Base-by-base conservation (phyloP, 352 stramenopile genomes). In the Globisporangium lucens region DNA sequence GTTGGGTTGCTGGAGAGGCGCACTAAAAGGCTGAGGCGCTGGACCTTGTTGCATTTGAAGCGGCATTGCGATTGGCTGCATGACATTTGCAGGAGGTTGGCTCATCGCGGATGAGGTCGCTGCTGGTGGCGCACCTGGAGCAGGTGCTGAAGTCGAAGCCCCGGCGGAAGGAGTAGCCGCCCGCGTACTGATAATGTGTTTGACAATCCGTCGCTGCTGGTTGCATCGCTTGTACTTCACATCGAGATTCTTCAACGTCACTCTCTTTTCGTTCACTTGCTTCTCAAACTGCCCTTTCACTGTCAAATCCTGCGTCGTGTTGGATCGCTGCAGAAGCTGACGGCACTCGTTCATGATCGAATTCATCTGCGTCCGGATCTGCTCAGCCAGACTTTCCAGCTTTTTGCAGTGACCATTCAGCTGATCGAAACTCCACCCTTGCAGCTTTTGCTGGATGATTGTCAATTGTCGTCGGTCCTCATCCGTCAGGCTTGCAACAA, bases 261-360 rank as follows among this genome's bases (percentile, higher is more conserved):
- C 65, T 27, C 79, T 82, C 70, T 92, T 92, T 43, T 89, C 82
- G 55, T 89, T 82, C 22, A 90, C 85, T 72, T 91, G 77, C 8
- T 72, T 67, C 70, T 95, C 83, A 56, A 90, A 87, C 43, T 90
- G 76, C 2, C 68, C 73, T 59, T 91, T 87, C 33, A 83, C 72
- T 10, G 67, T 75, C 36, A 75, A 67, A 64, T 95, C 85, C 72
- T 91, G 80, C 6, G 81, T 91, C 53, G 81, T 89, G 55, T 91
- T 91, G 12, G 82, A 82, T 46, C 85, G 72, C 47, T 95, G 85
- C 63, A 95, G 67, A 46, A 94, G 66, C 67, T 95, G 87, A 1
- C 84, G 78, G 46, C 82, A 91, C 65, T 95, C 88, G 63, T 92
- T 91, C 82, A 92, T 86, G 56, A 92, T 87, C 47, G 79, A 77